Percentiles rank a stretch among this genome's conserved stretches.
Conservation (phyloP, 1,284 basidiomycete genomes). For the Apiotrichum akiyoshidainum region DNA sequence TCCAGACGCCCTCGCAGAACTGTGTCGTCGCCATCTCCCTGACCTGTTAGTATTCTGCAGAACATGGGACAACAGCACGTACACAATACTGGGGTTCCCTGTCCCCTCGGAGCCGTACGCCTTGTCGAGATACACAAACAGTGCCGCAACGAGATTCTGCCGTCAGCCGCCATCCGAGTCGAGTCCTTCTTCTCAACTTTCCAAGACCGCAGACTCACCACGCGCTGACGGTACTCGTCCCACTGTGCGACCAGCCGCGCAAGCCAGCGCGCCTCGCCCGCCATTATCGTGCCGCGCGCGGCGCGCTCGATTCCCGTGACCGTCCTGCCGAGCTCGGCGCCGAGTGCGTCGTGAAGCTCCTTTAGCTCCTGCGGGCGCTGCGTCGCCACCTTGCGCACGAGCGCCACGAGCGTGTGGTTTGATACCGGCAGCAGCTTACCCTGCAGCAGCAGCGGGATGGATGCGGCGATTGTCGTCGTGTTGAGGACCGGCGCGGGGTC, state of each 20-base stretch:
- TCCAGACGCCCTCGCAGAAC: constrained; percentile 59
- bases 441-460: constrained; percentile 24
- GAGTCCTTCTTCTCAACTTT: too few species aligned
- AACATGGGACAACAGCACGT: constrained; percentile 6
- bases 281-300: constrained; percentile 32
- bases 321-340: constrained; percentile 26
- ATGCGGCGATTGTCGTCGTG: background rate
- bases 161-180: background rate
- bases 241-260: constrained; percentile 26
- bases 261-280: constrained; percentile 33
- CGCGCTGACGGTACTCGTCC: constrained; percentile 27
- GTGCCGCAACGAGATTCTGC: constrained; percentile 35
- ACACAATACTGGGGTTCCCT: constrained; percentile 35
- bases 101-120: constrained; percentile 33
- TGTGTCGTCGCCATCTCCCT: constrained; percentile 51
- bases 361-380: constrained; percentile 21
- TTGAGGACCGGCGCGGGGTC: background rate
- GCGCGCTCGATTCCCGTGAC: constrained; percentile 25
- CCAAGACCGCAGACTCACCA: constrained; percentile 23
- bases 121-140: constrained; percentile 50
- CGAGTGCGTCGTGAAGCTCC: constrained; percentile 26
- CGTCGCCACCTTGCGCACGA: constrained; percentile 27
- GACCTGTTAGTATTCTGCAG: constrained; percentile 3
- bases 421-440: constrained; percentile 29
- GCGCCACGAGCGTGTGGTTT: constrained; percentile 31